Percentiles rank a stretch among this genome's conserved stretches.
Evolutionary conservation across 257 asterid species (phyloP).

Genomic region (Rubia yunnanensis): DNA sequence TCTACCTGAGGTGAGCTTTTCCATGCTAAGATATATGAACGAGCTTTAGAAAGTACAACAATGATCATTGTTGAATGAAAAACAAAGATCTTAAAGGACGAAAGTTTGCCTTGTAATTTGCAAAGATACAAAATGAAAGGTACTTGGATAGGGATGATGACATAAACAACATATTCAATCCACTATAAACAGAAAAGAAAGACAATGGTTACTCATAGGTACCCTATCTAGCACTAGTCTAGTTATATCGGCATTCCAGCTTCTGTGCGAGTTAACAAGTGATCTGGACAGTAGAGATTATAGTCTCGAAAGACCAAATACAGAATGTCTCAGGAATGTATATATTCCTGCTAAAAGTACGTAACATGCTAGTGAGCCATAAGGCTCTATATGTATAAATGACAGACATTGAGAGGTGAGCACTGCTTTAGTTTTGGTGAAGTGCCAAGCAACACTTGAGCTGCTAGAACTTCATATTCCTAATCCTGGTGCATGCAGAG

Average conservation of each 20-base stretch:
- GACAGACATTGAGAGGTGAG: slow-evolving; percentile 37
- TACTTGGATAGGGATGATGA: neutral
- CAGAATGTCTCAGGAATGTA: neutral
- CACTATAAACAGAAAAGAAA: neutral
- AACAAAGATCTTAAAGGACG: neutral
- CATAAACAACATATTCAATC: neutral
- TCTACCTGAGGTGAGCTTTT: neutral
- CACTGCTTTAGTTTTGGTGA: slow-evolving; percentile 14
- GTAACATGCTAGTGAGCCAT: neutral
- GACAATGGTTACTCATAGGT: neutral
- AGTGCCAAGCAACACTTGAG: slow-evolving; percentile 18
- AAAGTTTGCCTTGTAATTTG: neutral
- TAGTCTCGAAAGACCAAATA: neutral
- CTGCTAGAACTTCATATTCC: neutral
- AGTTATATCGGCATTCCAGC: neutral
- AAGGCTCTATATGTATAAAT: slow-evolving; percentile 5
- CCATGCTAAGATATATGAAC: neutral
- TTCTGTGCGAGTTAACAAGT: neutral
- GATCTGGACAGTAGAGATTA: neutral
- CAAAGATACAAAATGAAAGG: neutral
- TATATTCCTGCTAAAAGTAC: neutral
- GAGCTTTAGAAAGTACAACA: neutral
- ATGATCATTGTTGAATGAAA: neutral
- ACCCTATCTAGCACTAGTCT: neutral
- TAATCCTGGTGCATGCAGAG: slow-evolving; percentile 1